phyloP scores from a whole-genome alignment of 202 grass and related monocot species.

The Panicum virgatum region DNA sequence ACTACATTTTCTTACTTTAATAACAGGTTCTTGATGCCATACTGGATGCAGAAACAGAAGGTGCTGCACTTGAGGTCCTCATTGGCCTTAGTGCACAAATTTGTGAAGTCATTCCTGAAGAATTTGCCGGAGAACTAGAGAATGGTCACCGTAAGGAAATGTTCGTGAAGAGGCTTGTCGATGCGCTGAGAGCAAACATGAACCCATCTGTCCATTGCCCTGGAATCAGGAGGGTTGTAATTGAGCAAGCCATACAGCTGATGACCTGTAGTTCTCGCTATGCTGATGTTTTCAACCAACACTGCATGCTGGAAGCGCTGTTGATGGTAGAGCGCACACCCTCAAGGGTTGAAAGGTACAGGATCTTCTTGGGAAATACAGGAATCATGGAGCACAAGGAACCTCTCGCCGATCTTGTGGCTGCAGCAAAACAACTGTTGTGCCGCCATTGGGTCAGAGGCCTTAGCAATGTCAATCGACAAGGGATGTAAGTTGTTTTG shows the following conservation, averaged over 20 bases:
- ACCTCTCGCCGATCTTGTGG: background rate
- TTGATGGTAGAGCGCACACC: background rate
- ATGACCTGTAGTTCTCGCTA: background rate
- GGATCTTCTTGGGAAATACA: background rate
- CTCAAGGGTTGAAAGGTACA: background rate
- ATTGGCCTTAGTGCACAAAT: constrained; percentile 36
- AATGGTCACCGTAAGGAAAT: background rate
- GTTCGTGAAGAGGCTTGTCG: background rate
- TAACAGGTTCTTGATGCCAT: background rate
- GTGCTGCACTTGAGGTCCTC: constrained; percentile 10
- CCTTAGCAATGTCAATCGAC: too few relatives aligned
- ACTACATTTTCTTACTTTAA: too few relatives aligned
- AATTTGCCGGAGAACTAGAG: constrained; percentile 11
- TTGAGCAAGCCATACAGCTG: constrained; percentile 27
- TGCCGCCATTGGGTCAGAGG: background rate
- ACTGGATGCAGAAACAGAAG: background rate
- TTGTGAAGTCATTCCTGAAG: background rate
- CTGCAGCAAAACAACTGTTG: background rate
- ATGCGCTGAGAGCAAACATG: background rate
- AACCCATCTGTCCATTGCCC: background rate
- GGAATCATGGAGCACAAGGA: background rate
- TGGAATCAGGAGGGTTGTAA: constrained; percentile 24
- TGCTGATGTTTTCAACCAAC: background rate
- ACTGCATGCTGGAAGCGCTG: background rate
- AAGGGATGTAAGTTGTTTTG: too few relatives aligned